Percentiles rank a stretch among this genome's conserved stretches.
These are phyloP conservation scores for Botrytis byssoidea DNA, from an alignment of 2,329 filamentous ascomycete genomes.

Conservation along the genomic window DNA sequence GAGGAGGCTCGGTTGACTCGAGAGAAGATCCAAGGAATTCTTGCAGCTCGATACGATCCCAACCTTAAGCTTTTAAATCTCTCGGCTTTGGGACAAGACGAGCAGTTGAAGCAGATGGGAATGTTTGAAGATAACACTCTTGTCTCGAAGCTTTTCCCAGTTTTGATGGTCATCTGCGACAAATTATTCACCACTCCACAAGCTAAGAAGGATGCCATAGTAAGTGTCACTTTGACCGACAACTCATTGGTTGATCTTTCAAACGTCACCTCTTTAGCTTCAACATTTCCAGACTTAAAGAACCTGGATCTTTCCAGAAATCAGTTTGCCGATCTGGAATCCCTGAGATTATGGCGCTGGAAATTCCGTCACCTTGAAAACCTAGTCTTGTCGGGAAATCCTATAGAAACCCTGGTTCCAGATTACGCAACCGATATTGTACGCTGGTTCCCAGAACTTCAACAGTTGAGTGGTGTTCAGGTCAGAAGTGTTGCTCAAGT, in stretches of 20 bases:
- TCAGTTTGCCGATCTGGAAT: conserved; percentile 65
- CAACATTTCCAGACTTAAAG: conserved; percentile 79
- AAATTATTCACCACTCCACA: conserved; percentile 68
- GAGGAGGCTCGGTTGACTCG: conserved; percentile 60
- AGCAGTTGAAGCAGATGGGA: conserved; percentile 68
- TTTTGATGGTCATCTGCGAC: conserved; percentile 84
- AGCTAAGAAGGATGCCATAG: conserved; percentile 74
- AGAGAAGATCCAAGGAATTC: conserved; percentile 65
- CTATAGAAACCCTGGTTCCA: conserved; percentile 60
- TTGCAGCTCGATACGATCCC: conserved; percentile 71
- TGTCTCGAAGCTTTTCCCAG: conserved; percentile 78
- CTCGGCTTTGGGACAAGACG: conserved; percentile 71
- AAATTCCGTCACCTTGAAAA: conserved; percentile 79
- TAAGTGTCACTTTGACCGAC: conserved; percentile 76
- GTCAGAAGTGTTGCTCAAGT: conserved; percentile 72
- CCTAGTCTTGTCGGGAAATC: conserved; percentile 75
- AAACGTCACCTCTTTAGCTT: conserved; percentile 71
- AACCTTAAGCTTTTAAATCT: conserved; percentile 77
- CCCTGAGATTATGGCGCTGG: conserved; percentile 72
- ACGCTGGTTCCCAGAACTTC: conserved; percentile 80
- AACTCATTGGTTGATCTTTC: conserved; percentile 74
- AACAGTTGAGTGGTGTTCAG: conserved; percentile 70
- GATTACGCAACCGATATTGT: conserved; percentile 70
- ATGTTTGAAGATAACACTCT: conserved; percentile 67
- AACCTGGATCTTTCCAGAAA: conserved; percentile 90